Conservation (phyloP, 2,329 filamentous ascomycete genomes). For the Colletotrichum acutatum region DNA sequence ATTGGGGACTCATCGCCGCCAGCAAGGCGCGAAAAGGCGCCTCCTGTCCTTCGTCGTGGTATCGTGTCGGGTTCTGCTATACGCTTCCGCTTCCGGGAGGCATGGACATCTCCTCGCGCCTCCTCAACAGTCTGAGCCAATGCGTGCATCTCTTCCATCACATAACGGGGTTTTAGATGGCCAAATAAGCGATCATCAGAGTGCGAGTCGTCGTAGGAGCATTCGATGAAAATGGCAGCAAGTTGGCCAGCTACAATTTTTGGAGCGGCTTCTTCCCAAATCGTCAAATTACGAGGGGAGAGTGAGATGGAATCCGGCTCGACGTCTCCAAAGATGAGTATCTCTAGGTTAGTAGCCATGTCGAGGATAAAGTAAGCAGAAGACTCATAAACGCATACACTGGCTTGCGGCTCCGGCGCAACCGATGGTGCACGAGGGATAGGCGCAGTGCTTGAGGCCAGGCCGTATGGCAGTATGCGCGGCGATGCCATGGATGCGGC, state of each 20-base stretch:
- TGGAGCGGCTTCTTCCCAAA: constrained; percentile 90
- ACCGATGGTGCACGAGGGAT: constrained; percentile 21
- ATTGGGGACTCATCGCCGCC: constrained; percentile 56
- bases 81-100: constrained; percentile 74
- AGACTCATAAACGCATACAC: constrained; percentile 81
- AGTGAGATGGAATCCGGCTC: constrained; percentile 90
- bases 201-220: constrained; percentile 87
- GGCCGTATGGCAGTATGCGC: constrained; percentile 30
- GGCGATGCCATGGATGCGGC: constrained; percentile 38
- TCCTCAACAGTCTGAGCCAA: constrained; percentile 78
- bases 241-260: constrained; percentile 81
- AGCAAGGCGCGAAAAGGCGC: constrained; percentile 30
- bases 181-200: constrained; percentile 84
- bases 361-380: constrained; percentile 95
- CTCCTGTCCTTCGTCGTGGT: constrained; percentile 25
- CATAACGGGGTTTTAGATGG: constrained; percentile 84
- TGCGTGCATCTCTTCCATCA: constrained; percentile 80
- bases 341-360: constrained; percentile 74
- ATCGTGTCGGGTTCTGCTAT: constrained; percentile 49
- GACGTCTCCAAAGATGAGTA: constrained; percentile 95
- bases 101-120: constrained; percentile 49
- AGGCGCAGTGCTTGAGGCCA: background rate
- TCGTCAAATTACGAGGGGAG: constrained; percentile 79
- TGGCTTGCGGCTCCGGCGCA: constrained; percentile 47
- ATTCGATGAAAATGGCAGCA: constrained; percentile 91